A percentile compares a stretch with the other conserved stretches of the same genome.
phyloP scores from a whole-genome alignment of 2,329 filamentous ascomycete species.

The Neofusicoccum kwambonambiense region DNA sequence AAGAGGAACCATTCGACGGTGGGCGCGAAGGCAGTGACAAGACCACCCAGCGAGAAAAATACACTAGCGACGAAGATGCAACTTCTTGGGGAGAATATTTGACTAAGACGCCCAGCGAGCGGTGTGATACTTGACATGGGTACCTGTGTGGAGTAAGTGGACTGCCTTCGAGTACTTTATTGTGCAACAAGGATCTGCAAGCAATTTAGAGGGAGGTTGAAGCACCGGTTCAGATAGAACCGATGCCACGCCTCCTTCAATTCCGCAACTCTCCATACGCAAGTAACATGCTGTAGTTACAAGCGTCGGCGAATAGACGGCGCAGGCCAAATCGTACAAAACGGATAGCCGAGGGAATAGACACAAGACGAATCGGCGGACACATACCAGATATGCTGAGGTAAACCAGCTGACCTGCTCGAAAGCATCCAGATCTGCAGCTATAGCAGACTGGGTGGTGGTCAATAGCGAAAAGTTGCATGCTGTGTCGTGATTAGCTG shows the following conservation, averaged over 20 bases:
- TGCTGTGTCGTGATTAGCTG: slow-evolving; percentile 34
- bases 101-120: slow-evolving; percentile 68
- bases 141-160: slow-evolving; percentile 19
- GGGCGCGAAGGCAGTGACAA: slow-evolving; percentile 62
- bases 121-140: slow-evolving; percentile 60
- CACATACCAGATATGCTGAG: slow-evolving; percentile 62
- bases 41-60: slow-evolving; percentile 59
- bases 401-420: slow-evolving; percentile 77
- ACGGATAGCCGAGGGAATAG: background rate
- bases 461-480: slow-evolving; percentile 79
- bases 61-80: slow-evolving; percentile 64
- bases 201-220: no score
- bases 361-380: background rate
- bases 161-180: background rate
- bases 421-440: slow-evolving; percentile 71
- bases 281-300: no score
- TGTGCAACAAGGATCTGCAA: no score
- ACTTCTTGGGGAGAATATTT: slow-evolving; percentile 68
- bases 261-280: no score
- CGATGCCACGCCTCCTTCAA: no score
- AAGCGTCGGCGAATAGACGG: no score
- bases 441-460: slow-evolving; percentile 75
- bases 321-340: background rate
- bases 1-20: slow-evolving; percentile 64
- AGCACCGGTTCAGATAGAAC: no score